A percentile compares a stretch with the other conserved stretches of the same genome.
Evolutionary conservation across 805 yeast species (phyloP).

Genomic region (Saccharomyces kudriavzevii): DNA sequence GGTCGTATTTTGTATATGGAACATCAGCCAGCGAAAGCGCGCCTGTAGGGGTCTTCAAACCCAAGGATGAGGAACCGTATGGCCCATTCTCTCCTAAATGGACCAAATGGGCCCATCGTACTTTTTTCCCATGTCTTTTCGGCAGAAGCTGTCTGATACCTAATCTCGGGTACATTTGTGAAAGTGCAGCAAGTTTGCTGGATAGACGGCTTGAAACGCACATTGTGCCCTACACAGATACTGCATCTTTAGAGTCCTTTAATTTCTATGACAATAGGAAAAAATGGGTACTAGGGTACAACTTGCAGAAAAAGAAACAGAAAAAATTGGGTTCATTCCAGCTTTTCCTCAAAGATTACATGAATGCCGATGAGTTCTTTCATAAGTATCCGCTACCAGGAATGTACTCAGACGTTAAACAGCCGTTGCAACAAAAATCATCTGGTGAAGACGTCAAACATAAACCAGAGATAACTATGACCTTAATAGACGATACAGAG

Average conservation of each 20-base stretch:
- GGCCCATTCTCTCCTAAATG: slow-evolving; percentile 73
- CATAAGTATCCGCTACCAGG: slow-evolving; percentile 49
- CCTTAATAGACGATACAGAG: slow-evolving; percentile 1
- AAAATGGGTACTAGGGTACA: slow-evolving; percentile 12
- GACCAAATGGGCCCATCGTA: slow-evolving; percentile 72
- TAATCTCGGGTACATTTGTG: slow-evolving; percentile 63
- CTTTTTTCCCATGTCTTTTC: slow-evolving; percentile 68
- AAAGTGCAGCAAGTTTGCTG: slow-evolving; percentile 60
- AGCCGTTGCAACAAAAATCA: background rate
- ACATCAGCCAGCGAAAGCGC: slow-evolving; percentile 9
- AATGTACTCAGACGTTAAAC: slow-evolving; percentile 8
- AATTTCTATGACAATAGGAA: slow-evolving; percentile 31
- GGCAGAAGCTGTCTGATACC: slow-evolving; percentile 68
- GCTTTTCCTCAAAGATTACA: slow-evolving; percentile 48
- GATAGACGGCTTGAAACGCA: slow-evolving; percentile 51
- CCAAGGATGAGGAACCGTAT: slow-evolving; percentile 74
- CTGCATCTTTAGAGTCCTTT: slow-evolving; percentile 41
- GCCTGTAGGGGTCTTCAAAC: slow-evolving; percentile 60
- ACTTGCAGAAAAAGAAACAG: slow-evolving; percentile 13
- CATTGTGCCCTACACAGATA: slow-evolving; percentile 61
- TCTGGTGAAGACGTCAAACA: background rate
- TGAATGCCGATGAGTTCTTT: slow-evolving; percentile 55
- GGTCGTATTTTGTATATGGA: slow-evolving; percentile 53
- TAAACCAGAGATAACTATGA: background rate
- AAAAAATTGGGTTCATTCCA: slow-evolving; percentile 61